Percentiles rank a stretch among this genome's conserved stretches.
These are phyloP conservation scores for Pichia cephalocereana DNA, from an alignment of 805 yeast species.

Conservation along the genomic window DNA sequence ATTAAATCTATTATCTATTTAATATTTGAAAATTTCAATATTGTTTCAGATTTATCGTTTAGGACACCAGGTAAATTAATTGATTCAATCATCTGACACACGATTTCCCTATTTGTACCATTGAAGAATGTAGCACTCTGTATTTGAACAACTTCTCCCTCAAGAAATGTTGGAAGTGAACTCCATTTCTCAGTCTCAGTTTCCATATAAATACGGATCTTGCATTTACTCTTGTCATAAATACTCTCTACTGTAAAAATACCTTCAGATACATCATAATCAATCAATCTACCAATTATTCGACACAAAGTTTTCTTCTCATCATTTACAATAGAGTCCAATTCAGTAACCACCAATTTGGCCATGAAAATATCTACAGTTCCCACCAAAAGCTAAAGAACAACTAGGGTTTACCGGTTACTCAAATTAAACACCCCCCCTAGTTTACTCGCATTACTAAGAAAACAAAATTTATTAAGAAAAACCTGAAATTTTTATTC, in stretches of 20 bases:
- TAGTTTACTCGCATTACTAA: no score
- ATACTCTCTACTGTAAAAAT: conserved; percentile 11
- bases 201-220: conserved; percentile 5
- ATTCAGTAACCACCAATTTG: conserved; percentile 4
- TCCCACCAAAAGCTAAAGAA: background rate
- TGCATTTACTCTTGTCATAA: conserved; percentile 3
- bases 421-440: no score
- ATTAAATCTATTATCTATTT: background rate
- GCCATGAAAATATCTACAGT: background rate
- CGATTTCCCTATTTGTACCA: background rate
- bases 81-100: background rate
- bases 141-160: conserved; percentile 11
- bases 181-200: background rate
- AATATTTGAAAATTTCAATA: background rate
- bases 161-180: background rate
- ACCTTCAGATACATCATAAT: conserved; percentile 14
- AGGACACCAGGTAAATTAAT: background rate
- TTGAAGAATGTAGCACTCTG: conserved; percentile 7
- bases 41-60: background rate
- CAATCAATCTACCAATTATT: conserved; percentile 15
- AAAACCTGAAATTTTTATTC: no score
- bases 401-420: no score
- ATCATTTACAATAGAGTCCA: conserved; percentile 7
- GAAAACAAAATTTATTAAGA: no score
- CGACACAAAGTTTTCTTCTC: conserved; percentile 12